Conservation (phyloP, 176 grass and related monocot species). For the Aechmea fasciata region DNA sequence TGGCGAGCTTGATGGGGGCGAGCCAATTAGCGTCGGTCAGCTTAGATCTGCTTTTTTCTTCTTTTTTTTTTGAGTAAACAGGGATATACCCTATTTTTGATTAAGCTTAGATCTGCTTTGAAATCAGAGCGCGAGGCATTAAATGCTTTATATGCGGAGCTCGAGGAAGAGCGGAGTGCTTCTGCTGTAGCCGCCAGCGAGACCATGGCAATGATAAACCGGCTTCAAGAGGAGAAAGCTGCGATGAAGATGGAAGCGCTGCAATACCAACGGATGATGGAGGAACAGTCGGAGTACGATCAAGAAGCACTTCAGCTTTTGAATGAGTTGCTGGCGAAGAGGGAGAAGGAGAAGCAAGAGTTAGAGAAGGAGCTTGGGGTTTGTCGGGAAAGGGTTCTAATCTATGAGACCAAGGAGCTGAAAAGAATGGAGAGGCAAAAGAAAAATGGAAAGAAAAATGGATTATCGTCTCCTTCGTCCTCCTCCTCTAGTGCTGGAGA, state of each 20-base stretch:
- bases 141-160: constrained; percentile 60
- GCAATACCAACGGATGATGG: constrained; percentile 96
- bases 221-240: constrained; percentile 99
- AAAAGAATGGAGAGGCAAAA: constrained; percentile 37
- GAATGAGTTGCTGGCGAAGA: constrained; percentile 82
- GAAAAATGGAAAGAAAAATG: constrained; percentile 38
- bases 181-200: constrained; percentile 83
- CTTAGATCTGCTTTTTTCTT: constrained; percentile 79
- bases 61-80: no score
- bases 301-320: constrained; percentile 86
- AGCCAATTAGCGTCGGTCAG: constrained; percentile 42
- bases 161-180: constrained; percentile 90
- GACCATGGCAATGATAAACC: constrained; percentile 99
- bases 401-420: constrained; percentile 60
- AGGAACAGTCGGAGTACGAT: constrained; percentile 96
- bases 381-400: constrained; percentile 53
- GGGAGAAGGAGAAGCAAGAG: constrained; percentile 92
- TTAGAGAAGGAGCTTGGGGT: constrained; percentile 60
- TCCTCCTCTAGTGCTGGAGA: constrained; percentile 83
- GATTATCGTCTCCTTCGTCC: constrained; percentile 31
- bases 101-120: constrained; percentile 70
- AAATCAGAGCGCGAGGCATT: constrained; percentile 48
- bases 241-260: constrained; percentile 99
- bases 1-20: constrained; percentile 43
- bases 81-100: no score